A percentile compares a stretch with the other conserved stretches of the same genome.
Evolutionary conservation across 1,139 yeast species (phyloP).

Genomic region (Yamadazyma membranifaciens): DNA sequence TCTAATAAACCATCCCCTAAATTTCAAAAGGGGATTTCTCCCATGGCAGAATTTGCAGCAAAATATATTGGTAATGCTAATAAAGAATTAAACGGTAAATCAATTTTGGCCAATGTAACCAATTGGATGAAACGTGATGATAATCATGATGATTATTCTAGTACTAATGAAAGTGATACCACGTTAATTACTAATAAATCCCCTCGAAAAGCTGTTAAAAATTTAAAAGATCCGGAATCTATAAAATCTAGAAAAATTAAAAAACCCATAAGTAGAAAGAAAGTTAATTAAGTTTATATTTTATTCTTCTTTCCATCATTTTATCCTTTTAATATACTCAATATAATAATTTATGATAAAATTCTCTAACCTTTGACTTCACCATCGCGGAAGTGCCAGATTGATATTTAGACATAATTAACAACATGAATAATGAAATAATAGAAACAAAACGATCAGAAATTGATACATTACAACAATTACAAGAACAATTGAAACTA

Average conservation of each 20-base stretch:
- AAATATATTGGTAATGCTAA: constrained; percentile 57
- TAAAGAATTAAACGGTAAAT: constrained; percentile 42
- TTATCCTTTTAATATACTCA: not conserved
- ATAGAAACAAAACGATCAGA: constrained; percentile 1
- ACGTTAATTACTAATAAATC: constrained; percentile 12
- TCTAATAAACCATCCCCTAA: not conserved
- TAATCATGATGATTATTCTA: constrained; percentile 19
- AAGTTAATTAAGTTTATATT: not conserved
- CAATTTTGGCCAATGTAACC: constrained; percentile 60
- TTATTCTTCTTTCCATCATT: not conserved
- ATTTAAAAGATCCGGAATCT: constrained; percentile 7
- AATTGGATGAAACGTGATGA: constrained; percentile 59
- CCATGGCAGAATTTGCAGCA: constrained; percentile 61
- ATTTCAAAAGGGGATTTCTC: constrained; percentile 29
- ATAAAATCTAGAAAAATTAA: constrained; percentile 13
- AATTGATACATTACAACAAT: constrained; percentile 11
- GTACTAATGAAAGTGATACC: constrained; percentile 15
- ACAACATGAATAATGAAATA: constrained; percentile 5
- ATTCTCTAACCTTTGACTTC: not conserved
- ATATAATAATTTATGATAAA: not conserved
- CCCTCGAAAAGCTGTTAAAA: constrained; percentile 12
- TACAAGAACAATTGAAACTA: constrained; percentile 28
- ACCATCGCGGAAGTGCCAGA: too few relatives aligned
- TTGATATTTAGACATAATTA: not conserved
- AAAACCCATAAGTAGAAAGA: constrained; percentile 17